Base-by-base conservation (phyloP, 2,329 filamentous ascomycete genomes). In the Aspergillus sp. region DNA sequence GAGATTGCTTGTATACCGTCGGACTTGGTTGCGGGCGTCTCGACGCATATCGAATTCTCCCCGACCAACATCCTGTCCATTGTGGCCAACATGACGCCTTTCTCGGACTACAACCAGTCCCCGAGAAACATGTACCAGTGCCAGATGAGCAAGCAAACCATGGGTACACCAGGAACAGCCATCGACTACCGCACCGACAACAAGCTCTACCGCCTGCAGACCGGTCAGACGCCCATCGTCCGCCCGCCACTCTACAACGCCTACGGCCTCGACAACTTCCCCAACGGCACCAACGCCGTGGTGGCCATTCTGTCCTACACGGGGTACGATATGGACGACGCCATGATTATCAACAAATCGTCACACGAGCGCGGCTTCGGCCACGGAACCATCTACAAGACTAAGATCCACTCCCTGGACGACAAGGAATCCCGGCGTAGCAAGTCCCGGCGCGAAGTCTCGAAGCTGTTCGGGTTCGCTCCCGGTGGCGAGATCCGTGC, bases 241-340 rank as follows among this genome's bases (percentile, higher is more conserved):
- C 82, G 93, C 56, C 83, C 91, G 29, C 91, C 91, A 30, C 77
- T 97, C 40, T 90, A 98, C 72, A 97, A 96, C 61, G 85, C 88
- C 19, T 98, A 98, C 62, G 93, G 91, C 19, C 83, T 97, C 50
- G 93, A 98, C 72, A 97, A 97, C 69, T 98, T 96, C 68, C 93
- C 93, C 46, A 96, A 97, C 64, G 93, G 93, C 29, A 90, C 82
- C 61, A 98, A 98, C 61, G 88, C 89, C 6, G 83, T 97, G 35
- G 93, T 98, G 48, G 93, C 93, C 49, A 94, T 98, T 66, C 95
- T 98, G 53, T 96, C 91, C 0, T 98, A 98, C 68, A 97, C 91
- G 2, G 93, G 91, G 44, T 98, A 97, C 71, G 93, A 98, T 77
- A 98, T 98, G 93, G 93, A 98, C 76, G 93, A 98, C 72, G 93